Evolutionary conservation across 768 basidiomycete species (phyloP), one percentile per base, ranked within the genome.

Genomic region (Termitomyces sp.): DNA sequence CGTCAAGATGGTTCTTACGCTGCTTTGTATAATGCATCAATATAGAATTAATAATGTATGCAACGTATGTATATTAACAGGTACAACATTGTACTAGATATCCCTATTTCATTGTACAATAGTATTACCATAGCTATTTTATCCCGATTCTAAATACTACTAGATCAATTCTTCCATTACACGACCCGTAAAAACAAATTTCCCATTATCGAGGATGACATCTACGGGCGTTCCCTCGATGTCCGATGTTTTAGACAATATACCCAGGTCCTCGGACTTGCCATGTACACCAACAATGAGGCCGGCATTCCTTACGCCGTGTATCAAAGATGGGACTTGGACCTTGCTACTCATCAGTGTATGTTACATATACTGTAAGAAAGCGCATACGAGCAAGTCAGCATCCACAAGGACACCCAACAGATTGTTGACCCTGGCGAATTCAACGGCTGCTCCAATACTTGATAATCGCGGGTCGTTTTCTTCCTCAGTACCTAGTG

Each of bases 391-490:
- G 75, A 98, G 73, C 58, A 98, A 77, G 37, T 86, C 83, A 12
- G 90, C 89, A 69, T 97, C 92, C 50, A 97, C 80, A 67, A 96
- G 86, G 46, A 99, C 78, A 57, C 97, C 97, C 56, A 99, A 75
- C 22, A 99, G 75, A 71, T 99, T 98, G 72, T 98, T 98, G 46
- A 80, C 77, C 65, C 88, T 91, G 22, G 94, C 90, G 66, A 98
- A 97, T 64, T 95, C 93, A 56, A 98, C 93, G 16, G 94, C 94
- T 57, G 92, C 86, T 58, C 89, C 84, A 39, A 98, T 85, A 66
- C 92, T 94, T 49, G 82, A 76, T 46, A 82, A 67, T 57, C 85
- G 76, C 62, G 77, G 75, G 54, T 82, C 81, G 13, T 73, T 72
- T 61, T 75, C 74, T 61, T 74, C 71, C 50, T 73, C 75, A 63